A percentile compares a stretch with the other conserved stretches of the same genome.
These are phyloP conservation scores for Ophiobolus disseminans DNA, from an alignment of 2,329 filamentous ascomycete genomes.

Conservation along the genomic window DNA sequence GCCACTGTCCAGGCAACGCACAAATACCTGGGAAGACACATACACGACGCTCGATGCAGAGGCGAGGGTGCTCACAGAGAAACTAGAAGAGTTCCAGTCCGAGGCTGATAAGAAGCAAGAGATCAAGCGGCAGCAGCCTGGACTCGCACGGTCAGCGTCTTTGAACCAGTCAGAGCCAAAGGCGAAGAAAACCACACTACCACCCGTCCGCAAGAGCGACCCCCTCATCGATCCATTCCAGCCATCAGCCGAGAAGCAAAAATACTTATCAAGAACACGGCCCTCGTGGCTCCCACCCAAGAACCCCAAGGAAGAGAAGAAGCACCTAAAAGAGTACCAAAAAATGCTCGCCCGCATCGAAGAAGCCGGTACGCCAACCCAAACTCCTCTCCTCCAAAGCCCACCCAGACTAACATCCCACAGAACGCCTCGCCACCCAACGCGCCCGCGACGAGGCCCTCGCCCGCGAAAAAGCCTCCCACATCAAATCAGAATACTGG, in stretches of 20 bases:
- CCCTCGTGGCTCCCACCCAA: slow-evolving; percentile 88
- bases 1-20: slow-evolving; percentile 57
- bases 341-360: slow-evolving; percentile 75
- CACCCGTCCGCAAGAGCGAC: slow-evolving; percentile 73
- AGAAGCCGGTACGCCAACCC: slow-evolving; percentile 58
- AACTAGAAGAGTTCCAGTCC: slow-evolving; percentile 79
- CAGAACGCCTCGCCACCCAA: slow-evolving; percentile 43
- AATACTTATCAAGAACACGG: slow-evolving; percentile 76
- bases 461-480: slow-evolving; percentile 60
- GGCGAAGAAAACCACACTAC: slow-evolving; percentile 60
- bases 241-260: slow-evolving; percentile 85
- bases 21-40: slow-evolving; percentile 77
- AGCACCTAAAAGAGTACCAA: slow-evolving; percentile 85
- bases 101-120: slow-evolving; percentile 63
- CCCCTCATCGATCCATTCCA: slow-evolving; percentile 86
- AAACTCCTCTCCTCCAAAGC: slow-evolving; percentile 33
- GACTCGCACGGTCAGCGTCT: slow-evolving; percentile 41
- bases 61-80: slow-evolving; percentile 76
- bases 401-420: slow-evolving; percentile 24
- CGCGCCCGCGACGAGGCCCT: slow-evolving; percentile 58
- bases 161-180: slow-evolving; percentile 48
- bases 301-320: slow-evolving; percentile 87
- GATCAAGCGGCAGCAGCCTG: slow-evolving; percentile 58
- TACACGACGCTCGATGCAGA: slow-evolving; percentile 74
- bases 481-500: slow-evolving; percentile 67